Base-by-base conservation (phyloP, 371 early-diverging fungal species). In the Mortierella sp. region DNA sequence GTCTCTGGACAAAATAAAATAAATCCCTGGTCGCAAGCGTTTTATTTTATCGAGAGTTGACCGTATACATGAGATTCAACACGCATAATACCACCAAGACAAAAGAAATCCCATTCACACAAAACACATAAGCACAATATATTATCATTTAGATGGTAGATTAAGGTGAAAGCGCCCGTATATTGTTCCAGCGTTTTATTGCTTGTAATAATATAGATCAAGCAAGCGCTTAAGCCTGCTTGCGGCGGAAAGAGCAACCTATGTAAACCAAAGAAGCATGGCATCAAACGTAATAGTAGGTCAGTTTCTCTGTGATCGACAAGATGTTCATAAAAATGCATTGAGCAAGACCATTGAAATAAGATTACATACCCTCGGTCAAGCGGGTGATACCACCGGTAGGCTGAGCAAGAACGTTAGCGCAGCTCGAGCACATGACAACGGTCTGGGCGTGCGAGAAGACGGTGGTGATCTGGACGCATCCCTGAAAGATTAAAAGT, bases 401-500 rank as follows among this genome's bases (percentile, higher is more conserved):
- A 82, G 99, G 98, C 90, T 97, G 99, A 92, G 98, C 97, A 78
- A 99, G 93, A 69, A 99, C 97, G 72, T 96, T 95, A 68, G 94
- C 90, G 94, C 99, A 99, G 72, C 94, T 92, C 72, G 94, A 89
- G 94, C 99, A 99, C 70, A 97, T 86, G 72, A 99, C 99, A 81
- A 98, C 98, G 78, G 98, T 97, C 89, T 99, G 99, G 79, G 99
- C 98, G 91, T 99, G 99, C 88, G 96, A 96, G 94, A 98, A 99
- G 83, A 99, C 98, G 82, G 98, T 96, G 87, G 98, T 99, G 87
- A 98, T 97, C 88, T 93, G 91, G 87, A 95, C 94, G 92, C 99
- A 99, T 69, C 97, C 97, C 80, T 79, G 59, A 28, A 60, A 49
- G 28, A 35, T 51, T 3, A 29, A 53, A 60, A 61, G 10, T 40